Evolutionary conservation across 192 early-diverging fungal genomes (phyloP).

Genomic region (Globomyces pollinis-pini): DNA sequence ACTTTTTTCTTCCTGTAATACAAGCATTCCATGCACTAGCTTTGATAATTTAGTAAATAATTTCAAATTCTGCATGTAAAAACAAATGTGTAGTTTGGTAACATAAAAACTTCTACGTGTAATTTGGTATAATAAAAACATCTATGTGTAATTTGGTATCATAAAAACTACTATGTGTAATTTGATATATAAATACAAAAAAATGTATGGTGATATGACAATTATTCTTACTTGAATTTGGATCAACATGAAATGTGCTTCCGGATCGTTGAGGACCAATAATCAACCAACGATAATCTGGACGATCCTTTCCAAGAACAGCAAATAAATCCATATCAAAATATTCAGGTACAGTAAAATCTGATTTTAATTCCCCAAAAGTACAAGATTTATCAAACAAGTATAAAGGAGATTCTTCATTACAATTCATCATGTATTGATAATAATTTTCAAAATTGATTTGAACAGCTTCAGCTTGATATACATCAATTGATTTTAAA

Average conservation of each 20-base stretch:
- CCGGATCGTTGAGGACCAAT: conserved; percentile 59
- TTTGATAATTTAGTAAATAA: too few relatives aligned
- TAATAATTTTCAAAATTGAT: conserved; percentile 49
- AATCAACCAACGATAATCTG: conserved; percentile 66
- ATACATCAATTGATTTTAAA: conserved; percentile 31
- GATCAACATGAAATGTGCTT: conserved; percentile 65
- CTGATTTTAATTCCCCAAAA: conserved; percentile 35
- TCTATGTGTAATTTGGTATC: too few relatives aligned
- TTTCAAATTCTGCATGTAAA: not conserved
- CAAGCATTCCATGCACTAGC: conserved; percentile 69
- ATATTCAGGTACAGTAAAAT: conserved; percentile 52
- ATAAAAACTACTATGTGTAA: too few relatives aligned
- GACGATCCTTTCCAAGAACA: conserved; percentile 44
- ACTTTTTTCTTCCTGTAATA: conserved; percentile 60
- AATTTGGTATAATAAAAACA: not conserved
- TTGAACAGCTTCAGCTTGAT: conserved; percentile 59
- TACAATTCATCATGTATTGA: conserved; percentile 31
- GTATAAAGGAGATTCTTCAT: conserved; percentile 54
- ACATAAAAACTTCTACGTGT: too few relatives aligned
- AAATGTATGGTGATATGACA: too few relatives aligned
- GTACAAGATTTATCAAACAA: conserved; percentile 62
- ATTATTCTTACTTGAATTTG: too few relatives aligned
- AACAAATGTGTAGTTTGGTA: not conserved
- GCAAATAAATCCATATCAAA: conserved; percentile 59
- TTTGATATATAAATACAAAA: too few relatives aligned